Conservation (phyloP, 2,329 filamentous ascomycete genomes). For the Ophiostoma populinum region DNA sequence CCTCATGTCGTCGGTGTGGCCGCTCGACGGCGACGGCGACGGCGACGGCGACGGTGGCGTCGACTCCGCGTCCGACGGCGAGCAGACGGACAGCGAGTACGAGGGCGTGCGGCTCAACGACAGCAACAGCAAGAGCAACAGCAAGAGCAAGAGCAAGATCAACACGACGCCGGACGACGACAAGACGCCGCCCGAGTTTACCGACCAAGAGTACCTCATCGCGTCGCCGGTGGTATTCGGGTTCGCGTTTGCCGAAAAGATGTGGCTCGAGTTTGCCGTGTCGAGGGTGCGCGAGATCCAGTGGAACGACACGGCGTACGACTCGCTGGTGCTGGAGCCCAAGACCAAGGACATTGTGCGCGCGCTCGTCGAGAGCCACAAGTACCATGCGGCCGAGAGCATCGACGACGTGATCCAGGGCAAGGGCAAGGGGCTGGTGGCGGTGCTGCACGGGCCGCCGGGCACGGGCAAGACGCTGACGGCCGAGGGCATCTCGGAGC, state of each 20-base stretch:
- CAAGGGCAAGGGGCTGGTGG: constrained; percentile 72
- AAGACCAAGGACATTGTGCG: constrained; percentile 52
- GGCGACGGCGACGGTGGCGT: constrained; percentile 32
- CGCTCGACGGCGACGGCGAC: constrained; percentile 48
- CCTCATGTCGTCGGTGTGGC: constrained; percentile 53
- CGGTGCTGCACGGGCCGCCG: constrained; percentile 59
- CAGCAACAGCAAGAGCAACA: constrained; percentile 12
- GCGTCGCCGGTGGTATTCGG: constrained; percentile 73
- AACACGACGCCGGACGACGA: constrained; percentile 12
- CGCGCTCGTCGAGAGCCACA: constrained; percentile 69
- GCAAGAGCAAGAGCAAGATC: constrained; percentile 6
- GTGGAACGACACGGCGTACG: constrained; percentile 73
- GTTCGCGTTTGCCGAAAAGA: constrained; percentile 74
- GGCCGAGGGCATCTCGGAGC: constrained; percentile 23
- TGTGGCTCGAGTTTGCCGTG: constrained; percentile 79
- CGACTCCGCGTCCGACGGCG: constrained; percentile 35
- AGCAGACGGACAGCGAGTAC: constrained; percentile 26
- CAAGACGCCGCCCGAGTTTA: constrained; percentile 38
- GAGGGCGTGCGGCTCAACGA: constrained; percentile 13
- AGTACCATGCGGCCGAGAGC: constrained; percentile 62
- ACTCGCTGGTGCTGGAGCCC: constrained; percentile 55
- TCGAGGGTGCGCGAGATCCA: constrained; percentile 63
- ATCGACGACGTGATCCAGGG: constrained; percentile 72
- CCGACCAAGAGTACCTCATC: constrained; percentile 68
- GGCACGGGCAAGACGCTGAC: constrained; percentile 31